Base-by-base conservation (phyloP, 768 basidiomycete species). In the Serendipita vermifera region DNA sequence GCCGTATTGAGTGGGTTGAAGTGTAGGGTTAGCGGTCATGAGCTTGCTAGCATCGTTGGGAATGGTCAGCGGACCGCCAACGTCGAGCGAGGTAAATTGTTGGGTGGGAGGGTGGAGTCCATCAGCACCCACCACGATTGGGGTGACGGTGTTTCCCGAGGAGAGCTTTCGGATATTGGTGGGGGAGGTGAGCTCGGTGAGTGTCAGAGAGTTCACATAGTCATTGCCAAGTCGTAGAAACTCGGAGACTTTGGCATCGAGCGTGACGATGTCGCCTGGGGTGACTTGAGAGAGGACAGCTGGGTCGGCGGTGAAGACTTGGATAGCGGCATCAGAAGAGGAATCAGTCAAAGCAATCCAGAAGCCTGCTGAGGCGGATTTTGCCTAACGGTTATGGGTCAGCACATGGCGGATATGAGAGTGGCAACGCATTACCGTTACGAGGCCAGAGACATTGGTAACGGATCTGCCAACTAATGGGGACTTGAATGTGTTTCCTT, bases 41-140 rank as follows among this genome's bases (percentile, higher is more conserved):
- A 80, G 63, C 14, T 65, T 71, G 43, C 71, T 75, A 14, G 68
- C 65, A 59, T 81, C 80, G 62, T 76, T 78, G 11, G 80, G 80
- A 1, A 74, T 70, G 5, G 75, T 75, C 2, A 81, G 69, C 65
- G 74, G 79, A 27, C 39, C 35, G 3, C 78, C 79, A 20, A 61
- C 60, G 60, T 82, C 80, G 14, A 79, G 68, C 15, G 71, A 63
- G 26, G 75, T 74, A 31, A 77, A 68, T 9, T 69, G 63, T 38
- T 72, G 70, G 3, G 72, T 78, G 0, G 80, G 79, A 2, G 80
- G 80, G 14, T 61, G 71, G n/a, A n/a, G n/a, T 55, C 78, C 71
- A 59, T 80, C 76, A 43, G 66, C 65, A 7, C 78, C 79, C 13
- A 82, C 72, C 26, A 80, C 66, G 5, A 81, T 61, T 13, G 79